Evolutionary conservation across 148 eudicot species (phyloP).

Genomic region (Spergularia bocconei): DNA sequence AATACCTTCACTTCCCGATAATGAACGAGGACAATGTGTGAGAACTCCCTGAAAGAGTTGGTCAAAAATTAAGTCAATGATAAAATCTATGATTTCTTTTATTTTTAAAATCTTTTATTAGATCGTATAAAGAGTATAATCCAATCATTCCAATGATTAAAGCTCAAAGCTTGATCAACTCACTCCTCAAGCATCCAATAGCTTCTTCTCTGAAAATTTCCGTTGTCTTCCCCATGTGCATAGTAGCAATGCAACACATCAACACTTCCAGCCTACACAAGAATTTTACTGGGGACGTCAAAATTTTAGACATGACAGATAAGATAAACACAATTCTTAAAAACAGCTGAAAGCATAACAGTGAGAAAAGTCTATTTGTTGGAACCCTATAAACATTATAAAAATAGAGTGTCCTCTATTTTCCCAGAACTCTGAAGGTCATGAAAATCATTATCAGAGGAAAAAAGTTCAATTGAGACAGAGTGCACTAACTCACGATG

Average conservation of each 20-base stretch:
- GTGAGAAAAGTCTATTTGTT: background rate
- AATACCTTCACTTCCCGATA: constrained; percentile 44
- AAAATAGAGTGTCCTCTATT: background rate
- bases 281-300: background rate
- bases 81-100: background rate
- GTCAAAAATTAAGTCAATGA: background rate
- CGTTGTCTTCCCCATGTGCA: constrained; percentile 60
- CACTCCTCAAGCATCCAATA: constrained; percentile 63
- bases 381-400: background rate
- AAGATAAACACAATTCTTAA: background rate
- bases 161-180: too few relatives aligned
- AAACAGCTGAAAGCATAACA: background rate
- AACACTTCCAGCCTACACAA: constrained; percentile 43
- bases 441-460: background rate
- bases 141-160: too few relatives aligned
- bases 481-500: background rate
- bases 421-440: background rate
- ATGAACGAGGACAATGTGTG: constrained; percentile 46
- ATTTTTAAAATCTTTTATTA: too few relatives aligned
- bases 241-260: constrained; percentile 61
- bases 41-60: constrained; percentile 34
- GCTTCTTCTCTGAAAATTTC: constrained; percentile 50
- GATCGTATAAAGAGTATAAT: too few relatives aligned
- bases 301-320: background rate
- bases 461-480: background rate